Conservation (phyloP, 208 protist genomes). For the Acanthamoeba lugdunensis region DNA sequence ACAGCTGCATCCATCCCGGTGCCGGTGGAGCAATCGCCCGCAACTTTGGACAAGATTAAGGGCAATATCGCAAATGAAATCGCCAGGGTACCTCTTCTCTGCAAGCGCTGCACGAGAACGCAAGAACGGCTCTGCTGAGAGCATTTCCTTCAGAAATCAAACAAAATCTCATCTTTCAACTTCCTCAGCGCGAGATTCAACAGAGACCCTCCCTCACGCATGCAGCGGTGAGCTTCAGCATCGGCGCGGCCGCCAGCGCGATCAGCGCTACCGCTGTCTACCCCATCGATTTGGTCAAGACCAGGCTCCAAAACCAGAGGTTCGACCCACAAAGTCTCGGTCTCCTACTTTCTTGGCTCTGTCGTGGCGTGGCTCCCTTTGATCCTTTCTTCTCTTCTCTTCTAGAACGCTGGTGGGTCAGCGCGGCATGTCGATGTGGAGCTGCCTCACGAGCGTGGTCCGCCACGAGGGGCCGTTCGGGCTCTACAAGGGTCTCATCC, state of each 20-base stretch:
- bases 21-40: neutral
- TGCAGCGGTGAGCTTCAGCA: constrained; percentile 28
- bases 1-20: neutral
- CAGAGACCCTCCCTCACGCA: neutral
- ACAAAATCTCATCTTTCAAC: neutral
- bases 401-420: neutral
- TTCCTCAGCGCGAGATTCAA: neutral
- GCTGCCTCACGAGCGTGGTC: neutral
- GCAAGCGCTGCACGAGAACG: too few relatives aligned
- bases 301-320: constrained; percentile 86
- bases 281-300: constrained; percentile 88
- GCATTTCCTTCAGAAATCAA: too few relatives aligned
- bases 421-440: neutral
- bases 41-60: neutral
- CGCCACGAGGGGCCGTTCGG: constrained; percentile 76
- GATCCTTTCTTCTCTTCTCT: neutral
- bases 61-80: neutral
- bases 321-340: neutral
- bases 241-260: constrained; percentile 4
- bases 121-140: too few relatives aligned
- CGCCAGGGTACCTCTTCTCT: neutral
- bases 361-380: neutral
- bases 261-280: constrained; percentile 83
- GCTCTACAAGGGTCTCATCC: constrained; percentile 82
- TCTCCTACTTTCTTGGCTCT: neutral